These are phyloP conservation scores for Stephania cephalantha DNA, from an alignment of 164 flowering plant genomes.

Conservation along the genomic window DNA sequence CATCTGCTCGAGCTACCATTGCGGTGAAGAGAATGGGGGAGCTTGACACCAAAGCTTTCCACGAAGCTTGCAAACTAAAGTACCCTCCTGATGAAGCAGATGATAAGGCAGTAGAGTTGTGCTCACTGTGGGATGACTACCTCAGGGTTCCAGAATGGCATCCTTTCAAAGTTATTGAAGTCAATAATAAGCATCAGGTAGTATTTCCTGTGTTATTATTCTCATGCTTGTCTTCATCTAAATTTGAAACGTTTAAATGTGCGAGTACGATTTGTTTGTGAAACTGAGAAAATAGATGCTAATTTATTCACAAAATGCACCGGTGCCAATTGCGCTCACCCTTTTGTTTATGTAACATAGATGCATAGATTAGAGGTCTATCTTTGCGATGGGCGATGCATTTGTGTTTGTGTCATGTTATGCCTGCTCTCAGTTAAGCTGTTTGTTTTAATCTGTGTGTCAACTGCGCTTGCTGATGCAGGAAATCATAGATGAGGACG, in stretches of 20 bases:
- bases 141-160: constrained; percentile 76
- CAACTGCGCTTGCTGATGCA: constrained; percentile 14
- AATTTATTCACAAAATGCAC: too few species aligned
- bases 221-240: neutral
- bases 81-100: constrained; percentile 50
- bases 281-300: neutral
- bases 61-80: constrained; percentile 47
- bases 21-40: constrained; percentile 87
- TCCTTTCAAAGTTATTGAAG: constrained; percentile 43
- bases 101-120: constrained; percentile 44
- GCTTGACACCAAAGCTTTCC: constrained; percentile 53
- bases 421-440: neutral
- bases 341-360: neutral
- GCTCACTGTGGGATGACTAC: constrained; percentile 71
- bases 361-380: neutral
- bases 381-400: neutral
- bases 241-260: neutral
- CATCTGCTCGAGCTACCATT: constrained; percentile 29
- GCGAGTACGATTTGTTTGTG: neutral
- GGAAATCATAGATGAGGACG: constrained; percentile 45
- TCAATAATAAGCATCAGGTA: constrained; percentile 42
- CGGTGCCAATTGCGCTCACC: too few species aligned
- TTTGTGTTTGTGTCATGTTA: neutral
- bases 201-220: neutral
- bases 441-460: neutral